Percentiles rank a stretch among this genome's conserved stretches.
These are phyloP conservation scores for Exophiala viscosa DNA, from an alignment of 2,329 filamentous ascomycete species.

Conservation along the genomic window DNA sequence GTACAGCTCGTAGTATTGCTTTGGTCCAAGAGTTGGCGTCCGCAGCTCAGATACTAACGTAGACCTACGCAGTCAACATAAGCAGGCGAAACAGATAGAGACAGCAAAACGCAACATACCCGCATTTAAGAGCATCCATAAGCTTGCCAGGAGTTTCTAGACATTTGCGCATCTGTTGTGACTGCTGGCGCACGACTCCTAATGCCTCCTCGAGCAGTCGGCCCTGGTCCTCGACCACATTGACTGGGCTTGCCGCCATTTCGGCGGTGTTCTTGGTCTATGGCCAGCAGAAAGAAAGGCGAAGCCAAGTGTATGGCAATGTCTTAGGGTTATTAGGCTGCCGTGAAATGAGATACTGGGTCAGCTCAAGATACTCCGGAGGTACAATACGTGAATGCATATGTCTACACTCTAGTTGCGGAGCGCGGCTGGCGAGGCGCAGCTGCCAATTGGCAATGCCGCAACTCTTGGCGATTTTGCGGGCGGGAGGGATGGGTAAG, in stretches of 20 bases:
- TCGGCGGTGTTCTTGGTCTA: slow-evolving; percentile 13
- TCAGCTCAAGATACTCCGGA: too few species aligned
- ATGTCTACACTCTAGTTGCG: too few species aligned
- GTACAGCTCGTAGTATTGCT: slow-evolving; percentile 99
- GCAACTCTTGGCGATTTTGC: too few species aligned
- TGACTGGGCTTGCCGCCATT: slow-evolving; percentile 31
- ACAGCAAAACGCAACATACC: slow-evolving; percentile 57
- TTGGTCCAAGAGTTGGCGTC: slow-evolving; percentile 94
- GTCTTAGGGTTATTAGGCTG: too few species aligned
- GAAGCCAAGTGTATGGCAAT: neutral
- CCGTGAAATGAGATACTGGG: too few species aligned
- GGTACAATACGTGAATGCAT: too few species aligned
- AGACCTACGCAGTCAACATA: slow-evolving; percentile 58
- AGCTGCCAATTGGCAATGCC: too few species aligned
- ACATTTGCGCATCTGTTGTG: slow-evolving; percentile 93
- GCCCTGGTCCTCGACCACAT: slow-evolving; percentile 73
- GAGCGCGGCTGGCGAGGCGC: too few species aligned
- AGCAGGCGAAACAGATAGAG: slow-evolving; percentile 22
- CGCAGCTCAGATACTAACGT: slow-evolving; percentile 97
- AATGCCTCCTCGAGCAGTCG: slow-evolving; percentile 96
- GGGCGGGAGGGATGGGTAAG: too few species aligned
- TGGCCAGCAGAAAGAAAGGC: slow-evolving; percentile 6
- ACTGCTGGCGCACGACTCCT: slow-evolving; percentile 94
- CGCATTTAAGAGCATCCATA: slow-evolving; percentile 99
- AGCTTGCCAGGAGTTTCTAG: slow-evolving; percentile 96